These are phyloP conservation scores for Brassica carinata DNA, from an alignment of 345 rosid genomes.

Conservation along the genomic window DNA sequence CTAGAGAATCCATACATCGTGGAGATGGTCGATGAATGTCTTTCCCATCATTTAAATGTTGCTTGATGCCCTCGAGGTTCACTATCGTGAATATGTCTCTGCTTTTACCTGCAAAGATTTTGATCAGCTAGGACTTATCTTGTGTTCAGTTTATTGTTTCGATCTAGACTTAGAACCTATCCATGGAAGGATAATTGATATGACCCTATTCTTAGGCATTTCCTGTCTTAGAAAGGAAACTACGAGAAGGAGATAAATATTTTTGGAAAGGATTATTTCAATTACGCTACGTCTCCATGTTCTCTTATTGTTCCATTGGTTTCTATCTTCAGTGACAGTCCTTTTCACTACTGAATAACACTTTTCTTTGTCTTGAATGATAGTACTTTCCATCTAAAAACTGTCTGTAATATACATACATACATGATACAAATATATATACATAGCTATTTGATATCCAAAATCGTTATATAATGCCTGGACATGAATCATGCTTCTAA, in stretches of 20 bases:
- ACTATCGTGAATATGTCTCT: slow-evolving; percentile 4
- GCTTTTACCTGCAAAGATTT: slow-evolving; percentile 3
- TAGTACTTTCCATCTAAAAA: background rate
- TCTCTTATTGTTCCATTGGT: slow-evolving; percentile 1
- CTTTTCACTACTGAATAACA: background rate
- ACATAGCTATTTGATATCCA: background rate
- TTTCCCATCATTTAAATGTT: slow-evolving; percentile 66
- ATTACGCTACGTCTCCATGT: background rate
- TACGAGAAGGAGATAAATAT: background rate
- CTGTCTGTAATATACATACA: background rate
- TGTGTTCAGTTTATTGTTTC: slow-evolving; percentile 11
- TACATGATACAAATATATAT: background rate
- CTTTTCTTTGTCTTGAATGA: no score
- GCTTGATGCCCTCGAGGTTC: background rate
- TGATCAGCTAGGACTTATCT: slow-evolving; percentile 3
- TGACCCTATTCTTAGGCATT: background rate
- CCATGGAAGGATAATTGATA: background rate
- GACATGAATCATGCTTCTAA: background rate
- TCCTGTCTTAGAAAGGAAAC: background rate
- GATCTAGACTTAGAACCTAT: background rate
- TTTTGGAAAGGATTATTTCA: background rate
- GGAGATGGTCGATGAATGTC: slow-evolving; percentile 87
- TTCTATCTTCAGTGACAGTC: background rate
- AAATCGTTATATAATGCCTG: background rate
- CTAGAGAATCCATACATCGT: slow-evolving; percentile 89